Base-by-base conservation (phyloP, 148 eudicot species). In the Limonium bicolor region DNA sequence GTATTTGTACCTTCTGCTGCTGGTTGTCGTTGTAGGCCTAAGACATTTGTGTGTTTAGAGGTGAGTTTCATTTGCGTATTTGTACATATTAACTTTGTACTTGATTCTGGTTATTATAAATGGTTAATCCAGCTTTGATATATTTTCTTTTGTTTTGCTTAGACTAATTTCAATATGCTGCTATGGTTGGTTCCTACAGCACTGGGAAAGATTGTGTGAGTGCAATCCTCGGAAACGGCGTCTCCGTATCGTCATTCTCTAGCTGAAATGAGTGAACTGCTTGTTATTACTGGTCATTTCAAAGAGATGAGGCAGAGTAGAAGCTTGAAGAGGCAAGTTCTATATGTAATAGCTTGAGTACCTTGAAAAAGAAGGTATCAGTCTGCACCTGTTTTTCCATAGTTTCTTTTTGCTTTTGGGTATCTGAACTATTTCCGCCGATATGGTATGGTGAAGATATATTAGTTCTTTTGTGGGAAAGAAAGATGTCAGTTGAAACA, bases 191-290 rank as follows among this genome's bases (percentile, higher is more conserved):
- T 22, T 30, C 14, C 46, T 11, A 36, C 85, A 92, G 99, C 99
- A 92, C 27, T 92, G 80, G 86, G 82, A 92, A 54, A 84, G 65
- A 58, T 80, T 92, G 3, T 92, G 99, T 59, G 99, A 92, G 64
- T 92, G 99, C 78, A 86, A 63, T 54, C 74, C 83, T 5, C 63
- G 65, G 62, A 92, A 59, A 48, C 80, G 59, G 18, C 62, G 74
- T 15, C 84, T 92, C 69, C 67, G 19, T 92, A 76, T 58, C 99
- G 99, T 18, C 78, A 81, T 57, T 71, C 94, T 36, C 74, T 92
- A 41, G 83, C 86, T 22, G 94, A 81, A 41, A 54, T 92, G 68
- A 63, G 64, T 52, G 74, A 65, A 60, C 50, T 92, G 56, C 53
- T 73, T 56, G 54, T 51, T 31, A 52, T 52, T 54, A 64, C 66